These are phyloP conservation scores for Orbilia blumenaviensis DNA, from an alignment of 2,329 filamentous ascomycete genomes.

Conservation along the genomic window DNA sequence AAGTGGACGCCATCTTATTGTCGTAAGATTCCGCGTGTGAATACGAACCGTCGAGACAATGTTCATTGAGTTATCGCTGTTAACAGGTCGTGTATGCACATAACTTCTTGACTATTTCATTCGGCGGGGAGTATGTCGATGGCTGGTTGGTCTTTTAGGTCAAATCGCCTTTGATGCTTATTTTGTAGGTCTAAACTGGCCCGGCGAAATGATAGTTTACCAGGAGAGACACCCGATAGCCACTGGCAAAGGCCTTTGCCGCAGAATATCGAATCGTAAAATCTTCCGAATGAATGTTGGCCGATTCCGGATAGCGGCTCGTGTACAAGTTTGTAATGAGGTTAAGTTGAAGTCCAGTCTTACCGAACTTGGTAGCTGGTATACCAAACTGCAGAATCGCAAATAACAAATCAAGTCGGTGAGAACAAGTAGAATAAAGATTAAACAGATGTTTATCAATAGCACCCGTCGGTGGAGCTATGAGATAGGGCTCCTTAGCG, in stretches of 20 bases:
- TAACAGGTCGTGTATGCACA: neutral
- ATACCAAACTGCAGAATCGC: neutral
- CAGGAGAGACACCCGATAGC: neutral
- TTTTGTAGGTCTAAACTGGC: neutral
- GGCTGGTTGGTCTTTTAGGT: neutral
- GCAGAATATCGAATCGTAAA: neutral
- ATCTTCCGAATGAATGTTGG: constrained; percentile 3
- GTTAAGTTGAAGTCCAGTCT: neutral
- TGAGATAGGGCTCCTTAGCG: neutral
- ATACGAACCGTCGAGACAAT: neutral
- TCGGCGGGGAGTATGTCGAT: neutral
- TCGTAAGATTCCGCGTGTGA: neutral
- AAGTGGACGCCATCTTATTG: constrained; percentile 25
- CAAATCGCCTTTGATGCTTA: neutral
- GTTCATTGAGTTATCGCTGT: constrained; percentile 12
- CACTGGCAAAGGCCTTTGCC: neutral
- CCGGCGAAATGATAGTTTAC: neutral
- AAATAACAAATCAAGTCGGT: neutral
- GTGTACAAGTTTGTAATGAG: neutral
- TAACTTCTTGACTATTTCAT: neutral
- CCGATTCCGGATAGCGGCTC: neutral
- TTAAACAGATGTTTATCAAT: neutral
- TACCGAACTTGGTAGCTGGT: too few relatives aligned
- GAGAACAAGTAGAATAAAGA: neutral
- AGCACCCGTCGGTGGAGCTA: neutral